Base-by-base conservation (phyloP, 2,329 filamentous ascomycete genomes). In the Trichoderma pleuroti region DNA sequence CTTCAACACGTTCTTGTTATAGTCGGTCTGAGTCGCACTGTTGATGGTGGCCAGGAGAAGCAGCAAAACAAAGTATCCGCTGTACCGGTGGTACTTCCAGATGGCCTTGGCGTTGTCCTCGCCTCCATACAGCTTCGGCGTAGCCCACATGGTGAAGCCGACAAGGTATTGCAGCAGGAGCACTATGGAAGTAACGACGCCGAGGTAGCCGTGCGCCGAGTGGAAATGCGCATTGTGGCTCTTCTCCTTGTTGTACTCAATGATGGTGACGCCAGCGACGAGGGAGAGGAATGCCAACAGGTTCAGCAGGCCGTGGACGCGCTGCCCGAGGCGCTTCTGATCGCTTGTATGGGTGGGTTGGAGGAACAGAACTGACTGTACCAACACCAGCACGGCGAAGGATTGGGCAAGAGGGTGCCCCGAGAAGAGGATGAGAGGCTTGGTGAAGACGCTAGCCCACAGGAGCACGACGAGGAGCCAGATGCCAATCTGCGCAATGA, bases 61-160 rank as follows among this genome's bases (percentile, higher is more conserved):
- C 64, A 91, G 77, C 68, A 95, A 82, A 71, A 94, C 83, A 9
- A 89, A 74, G 78, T 99, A 98, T 2, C 95, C 96, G 26, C 85
- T 86, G 68, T 87, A 82, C 34, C 95, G 89, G 80, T 98, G 96
- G 76, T 94, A 97, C 82, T 97, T 98, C 86, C 95, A 98, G 54
- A 97, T 80, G 28, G 85, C 85, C 86, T 94, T 97, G 24, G 94
- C 95, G 4, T 89, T 90, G 30, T 93, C 90, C 73, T 91, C 89
- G 70, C 93, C 90, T 6, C 94, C 94, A 76, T 95, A 97, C 1
- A 97, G 76, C 0, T 78, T 77, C 0, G 94, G 94, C 3, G 88
- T 84, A 71, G 89, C 93, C 84, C 91, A 98, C 82, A 96, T 93
- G 36, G 93, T 92, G 73, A 97, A 88, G 18, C 96, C 95, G 34